Conservation (phyloP, 768 basidiomycete genomes). For the Panus rudis region DNA sequence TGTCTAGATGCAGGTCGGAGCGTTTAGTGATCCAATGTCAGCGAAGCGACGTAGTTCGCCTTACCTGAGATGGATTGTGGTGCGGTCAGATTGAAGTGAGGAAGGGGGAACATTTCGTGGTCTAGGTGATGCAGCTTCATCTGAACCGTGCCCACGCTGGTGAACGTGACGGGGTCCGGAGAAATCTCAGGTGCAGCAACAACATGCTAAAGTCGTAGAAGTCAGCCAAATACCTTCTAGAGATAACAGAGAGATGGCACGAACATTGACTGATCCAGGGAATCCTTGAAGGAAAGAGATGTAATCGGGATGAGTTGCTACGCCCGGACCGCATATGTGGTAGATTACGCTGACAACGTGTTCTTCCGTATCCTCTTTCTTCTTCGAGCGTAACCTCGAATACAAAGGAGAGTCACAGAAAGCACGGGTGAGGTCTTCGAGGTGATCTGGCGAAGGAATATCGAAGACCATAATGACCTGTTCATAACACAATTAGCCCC, state of each 20-base stretch:
- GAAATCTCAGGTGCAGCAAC: slow-evolving; percentile 59
- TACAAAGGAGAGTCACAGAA: slow-evolving; percentile 44
- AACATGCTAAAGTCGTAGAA: slow-evolving; percentile 51
- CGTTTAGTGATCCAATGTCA: slow-evolving; percentile 34
- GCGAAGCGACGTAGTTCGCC: too few relatives aligned
- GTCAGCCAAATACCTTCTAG: not conserved
- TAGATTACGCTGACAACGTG: slow-evolving; percentile 49
- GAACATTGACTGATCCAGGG: slow-evolving; percentile 51
- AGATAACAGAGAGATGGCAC: slow-evolving; percentile 16
- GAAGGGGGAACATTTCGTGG: slow-evolving; percentile 62
- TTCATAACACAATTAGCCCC: too few relatives aligned
- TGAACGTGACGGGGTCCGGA: slow-evolving; percentile 66
- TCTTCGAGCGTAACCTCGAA: slow-evolving; percentile 38
- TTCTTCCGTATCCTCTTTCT: slow-evolving; percentile 32
- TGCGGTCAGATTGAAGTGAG: slow-evolving; percentile 41
- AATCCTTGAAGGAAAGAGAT: slow-evolving; percentile 67
- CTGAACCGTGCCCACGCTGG: slow-evolving; percentile 64
- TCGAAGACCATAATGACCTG: slow-evolving; percentile 68
- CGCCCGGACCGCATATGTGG: slow-evolving; percentile 65
- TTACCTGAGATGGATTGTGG: slow-evolving; percentile 28
- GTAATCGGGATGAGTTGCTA: slow-evolving; percentile 67
- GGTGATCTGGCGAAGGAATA: slow-evolving; percentile 55
- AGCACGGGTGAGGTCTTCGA: slow-evolving; percentile 41
- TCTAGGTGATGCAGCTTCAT: slow-evolving; percentile 70
- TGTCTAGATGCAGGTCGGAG: slow-evolving; percentile 31